These are phyloP conservation scores for Calonectria multiphialidica DNA, from an alignment of 2,329 filamentous ascomycete genomes.

Conservation along the genomic window DNA sequence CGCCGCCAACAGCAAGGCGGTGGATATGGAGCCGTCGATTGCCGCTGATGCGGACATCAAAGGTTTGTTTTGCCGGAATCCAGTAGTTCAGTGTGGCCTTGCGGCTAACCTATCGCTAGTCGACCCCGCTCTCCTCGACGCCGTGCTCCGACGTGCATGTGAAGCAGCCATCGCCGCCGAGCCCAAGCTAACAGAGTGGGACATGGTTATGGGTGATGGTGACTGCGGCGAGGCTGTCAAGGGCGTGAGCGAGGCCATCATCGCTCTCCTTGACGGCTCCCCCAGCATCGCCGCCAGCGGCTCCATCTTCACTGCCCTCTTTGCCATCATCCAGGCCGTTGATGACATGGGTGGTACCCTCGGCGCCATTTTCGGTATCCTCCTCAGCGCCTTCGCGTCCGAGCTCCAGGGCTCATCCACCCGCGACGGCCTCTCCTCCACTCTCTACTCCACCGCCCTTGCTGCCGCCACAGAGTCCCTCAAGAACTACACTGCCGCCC, in stretches of 20 bases:
- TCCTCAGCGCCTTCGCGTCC: constrained; percentile 59
- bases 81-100: background rate
- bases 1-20: background rate
- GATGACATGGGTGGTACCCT: constrained; percentile 54
- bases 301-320: constrained; percentile 46
- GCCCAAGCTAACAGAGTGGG: constrained; percentile 20
- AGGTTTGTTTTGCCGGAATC: background rate
- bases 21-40: constrained; percentile 15
- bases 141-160: constrained; percentile 7
- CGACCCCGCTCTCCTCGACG: background rate
- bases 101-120: constrained; percentile 8
- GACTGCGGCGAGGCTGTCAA: constrained; percentile 62
- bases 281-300: constrained; percentile 41
- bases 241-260: constrained; percentile 42
- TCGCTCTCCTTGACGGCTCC: constrained; percentile 43
- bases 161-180: constrained; percentile 16
- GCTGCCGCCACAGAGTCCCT: constrained; percentile 37
- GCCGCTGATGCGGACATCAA: constrained; percentile 11
- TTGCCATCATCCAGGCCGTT: constrained; percentile 61
- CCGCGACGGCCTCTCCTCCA: constrained; percentile 14
- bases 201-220: constrained; percentile 72
- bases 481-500: constrained; percentile 41
- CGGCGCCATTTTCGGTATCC: constrained; percentile 48
- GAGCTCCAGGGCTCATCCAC: constrained; percentile 36
- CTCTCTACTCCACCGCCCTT: constrained; percentile 35